These are phyloP conservation scores for Tuber melanosporum DNA, from an alignment of 495 filamentous ascomycete species.

Conservation along the genomic window DNA sequence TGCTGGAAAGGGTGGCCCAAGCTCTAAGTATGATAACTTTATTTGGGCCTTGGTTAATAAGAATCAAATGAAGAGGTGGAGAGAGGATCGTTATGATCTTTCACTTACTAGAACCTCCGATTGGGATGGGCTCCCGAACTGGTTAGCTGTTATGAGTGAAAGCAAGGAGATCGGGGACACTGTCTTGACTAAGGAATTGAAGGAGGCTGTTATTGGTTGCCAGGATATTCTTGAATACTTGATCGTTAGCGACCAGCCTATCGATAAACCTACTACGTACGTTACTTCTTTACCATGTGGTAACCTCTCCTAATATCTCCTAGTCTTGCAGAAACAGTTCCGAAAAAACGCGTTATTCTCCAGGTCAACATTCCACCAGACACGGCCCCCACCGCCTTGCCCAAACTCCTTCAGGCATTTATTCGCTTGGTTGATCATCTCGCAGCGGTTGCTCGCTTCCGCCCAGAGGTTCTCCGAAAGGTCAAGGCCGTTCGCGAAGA, in stretches of 20 bases:
- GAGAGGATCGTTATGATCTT: slow-evolving; percentile 89
- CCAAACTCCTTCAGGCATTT: slow-evolving; percentile 75
- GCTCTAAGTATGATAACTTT: slow-evolving; percentile 80
- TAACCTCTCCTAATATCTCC: slow-evolving; percentile 35
- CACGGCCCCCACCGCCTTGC: slow-evolving; percentile 57
- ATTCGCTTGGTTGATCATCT: slow-evolving; percentile 76
- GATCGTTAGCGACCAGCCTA: slow-evolving; percentile 82
- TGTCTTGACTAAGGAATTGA: slow-evolving; percentile 74
- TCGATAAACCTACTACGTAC: slow-evolving; percentile 84
- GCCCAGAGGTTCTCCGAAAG: slow-evolving; percentile 80
- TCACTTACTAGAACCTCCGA: slow-evolving; percentile 90
- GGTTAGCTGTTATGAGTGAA: slow-evolving; percentile 94
- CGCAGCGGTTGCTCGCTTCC: slow-evolving; percentile 70
- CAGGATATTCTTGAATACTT: slow-evolving; percentile 72
- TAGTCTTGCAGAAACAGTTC: slow-evolving; percentile 76
- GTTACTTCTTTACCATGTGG: slow-evolving; percentile 32
- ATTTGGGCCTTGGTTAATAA: slow-evolving; percentile 96
- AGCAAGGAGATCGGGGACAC: slow-evolving; percentile 89
- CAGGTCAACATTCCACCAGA: slow-evolving; percentile 63
- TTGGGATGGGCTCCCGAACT: slow-evolving; percentile 77
- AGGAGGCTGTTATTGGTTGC: slow-evolving; percentile 70
- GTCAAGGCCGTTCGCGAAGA: slow-evolving; percentile 74
- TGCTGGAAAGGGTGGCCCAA: slow-evolving; percentile 53
- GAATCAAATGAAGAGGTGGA: slow-evolving; percentile 78
- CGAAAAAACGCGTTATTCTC: slow-evolving; percentile 80